A percentile compares a stretch with the other conserved stretches of the same genome.
phyloP scores from a whole-genome alignment of 495 filamentous ascomycete genomes.

The Neurospora sp. region DNA sequence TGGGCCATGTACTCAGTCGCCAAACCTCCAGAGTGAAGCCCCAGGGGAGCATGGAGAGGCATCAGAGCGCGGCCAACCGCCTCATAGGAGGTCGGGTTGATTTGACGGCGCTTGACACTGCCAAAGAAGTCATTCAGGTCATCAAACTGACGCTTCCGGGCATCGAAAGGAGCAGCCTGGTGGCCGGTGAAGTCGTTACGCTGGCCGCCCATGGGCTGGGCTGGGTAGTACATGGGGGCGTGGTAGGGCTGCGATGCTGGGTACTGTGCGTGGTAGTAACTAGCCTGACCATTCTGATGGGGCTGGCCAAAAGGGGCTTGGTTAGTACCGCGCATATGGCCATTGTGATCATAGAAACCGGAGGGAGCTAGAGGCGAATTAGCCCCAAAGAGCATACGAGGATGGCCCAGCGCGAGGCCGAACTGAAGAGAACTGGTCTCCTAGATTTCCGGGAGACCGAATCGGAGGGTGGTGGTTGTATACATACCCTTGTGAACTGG shows the following conservation, averaged over 20 bases:
- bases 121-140: conserved; percentile 90
- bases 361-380: conserved; percentile 41
- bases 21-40: conserved; percentile 54
- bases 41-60: conserved; percentile 56
- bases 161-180: conserved; percentile 47
- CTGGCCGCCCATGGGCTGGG: conserved; percentile 41
- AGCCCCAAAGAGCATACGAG: conserved; percentile 23
- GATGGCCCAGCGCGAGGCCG: background rate
- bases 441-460: background rate
- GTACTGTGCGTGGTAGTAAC: conserved; percentile 48
- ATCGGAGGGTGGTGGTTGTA: background rate
- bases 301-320: conserved; percentile 41
- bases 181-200: conserved; percentile 40
- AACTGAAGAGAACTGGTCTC: background rate
- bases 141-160: conserved; percentile 73
- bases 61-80: conserved; percentile 73
- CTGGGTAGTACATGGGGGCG: conserved; percentile 52
- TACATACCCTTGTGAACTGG: conserved; percentile 45
- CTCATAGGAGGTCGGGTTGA: conserved; percentile 74
- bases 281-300: conserved; percentile 36
- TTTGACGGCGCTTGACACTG: conserved; percentile 76
- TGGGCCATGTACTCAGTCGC: conserved; percentile 55
- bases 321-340: conserved; percentile 45
- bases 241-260: conserved; percentile 45
- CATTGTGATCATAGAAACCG: conserved; percentile 49